Conservation (phyloP, 2,329 filamentous ascomycete species). For the Endocalyx cinctus region DNA sequence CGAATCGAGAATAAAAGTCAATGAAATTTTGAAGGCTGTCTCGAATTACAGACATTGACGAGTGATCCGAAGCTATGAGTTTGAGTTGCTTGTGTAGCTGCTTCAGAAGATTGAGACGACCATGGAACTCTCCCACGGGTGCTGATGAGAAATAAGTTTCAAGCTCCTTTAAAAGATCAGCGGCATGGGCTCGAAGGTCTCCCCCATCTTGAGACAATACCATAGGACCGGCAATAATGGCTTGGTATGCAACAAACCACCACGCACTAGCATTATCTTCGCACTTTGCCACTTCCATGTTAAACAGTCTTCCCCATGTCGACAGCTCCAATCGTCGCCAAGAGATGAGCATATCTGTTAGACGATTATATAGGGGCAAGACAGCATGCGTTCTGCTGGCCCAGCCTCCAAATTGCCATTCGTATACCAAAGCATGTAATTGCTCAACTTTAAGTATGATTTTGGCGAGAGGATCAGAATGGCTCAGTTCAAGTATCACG, state of each 20-base stretch:
- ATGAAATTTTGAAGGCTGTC: slow-evolving; percentile 73
- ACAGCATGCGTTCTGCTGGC: slow-evolving; percentile 76
- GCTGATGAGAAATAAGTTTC: slow-evolving; percentile 75
- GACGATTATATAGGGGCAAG: slow-evolving; percentile 63
- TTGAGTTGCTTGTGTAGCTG: slow-evolving; percentile 62
- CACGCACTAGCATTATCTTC: slow-evolving; percentile 76
- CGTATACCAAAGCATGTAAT: slow-evolving; percentile 76
- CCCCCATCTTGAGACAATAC: slow-evolving; percentile 55
- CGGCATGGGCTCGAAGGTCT: slow-evolving; percentile 59
- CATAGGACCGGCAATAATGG: slow-evolving; percentile 71
- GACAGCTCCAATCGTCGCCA: slow-evolving; percentile 90
- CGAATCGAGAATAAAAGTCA: slow-evolving; percentile 67
- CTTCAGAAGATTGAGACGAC: slow-evolving; percentile 66
- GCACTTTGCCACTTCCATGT: slow-evolving; percentile 74
- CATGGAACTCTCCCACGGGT: slow-evolving; percentile 73
- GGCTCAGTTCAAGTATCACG: slow-evolving; percentile 67
- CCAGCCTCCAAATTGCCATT: slow-evolving; percentile 87
- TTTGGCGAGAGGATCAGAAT: slow-evolving; percentile 80
- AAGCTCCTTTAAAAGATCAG: slow-evolving; percentile 68
- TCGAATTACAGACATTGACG: slow-evolving; percentile 52
- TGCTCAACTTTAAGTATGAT: slow-evolving; percentile 85
- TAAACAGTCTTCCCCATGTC: slow-evolving; percentile 86
- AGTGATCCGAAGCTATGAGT: slow-evolving; percentile 55
- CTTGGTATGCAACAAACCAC: slow-evolving; percentile 97
- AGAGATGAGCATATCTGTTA: slow-evolving; percentile 76